Evolutionary conservation across 345 rosid genomes (phyloP), one percentile per base, ranked within the genome.

Genomic region (Bruguiera sexangula): DNA sequence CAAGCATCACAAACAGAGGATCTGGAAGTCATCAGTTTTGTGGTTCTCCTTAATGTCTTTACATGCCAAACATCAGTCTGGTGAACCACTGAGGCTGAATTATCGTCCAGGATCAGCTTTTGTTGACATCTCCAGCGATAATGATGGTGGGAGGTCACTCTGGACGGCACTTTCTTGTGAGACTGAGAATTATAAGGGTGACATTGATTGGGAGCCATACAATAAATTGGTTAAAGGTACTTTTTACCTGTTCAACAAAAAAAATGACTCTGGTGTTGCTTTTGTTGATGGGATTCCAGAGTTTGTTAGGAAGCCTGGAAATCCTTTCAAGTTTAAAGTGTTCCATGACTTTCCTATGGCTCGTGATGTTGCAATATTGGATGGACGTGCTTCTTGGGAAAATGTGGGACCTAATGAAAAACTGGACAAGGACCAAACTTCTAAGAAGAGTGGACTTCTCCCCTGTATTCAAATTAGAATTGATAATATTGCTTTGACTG

Each of bases 281-380:
- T 84, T 89, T 77, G 59, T 80, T 68, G 86, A 89, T 80, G 96
- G 87, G 64, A 62, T 83, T 71, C 97, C 98, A 60, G 87, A 86
- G 81, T 93, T 91, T 85, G 91, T 93, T 54, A 77, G 76, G 76
- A 93, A 84, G 85, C 97, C 98, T 72, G 97, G 98, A 84, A 89
- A 86, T 84, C 92, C 87, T 53, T 86, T 93, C 84, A 93, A 93
- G 85, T 85, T 93, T 61, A 91, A 89, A 86, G 84, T 87, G 59
- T 83, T 93, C 66, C 81, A 69, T 66, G 82, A 82, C 78, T 60
- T 69, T 62, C 29, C 72, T 51, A 43, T 75, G 71, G 43, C 69
- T 73, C 80, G 48, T 67, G 77, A 81, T 64, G 39, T 77, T 59
- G 72, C 68, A 59, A 66, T 48, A 64, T 58, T 69, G 65, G 71